Evolutionary conservation across 495 filamentous ascomycete species (phyloP), one percentile per base, ranked within the genome.

Genomic region (Friedmanniomyces endolithicus): DNA sequence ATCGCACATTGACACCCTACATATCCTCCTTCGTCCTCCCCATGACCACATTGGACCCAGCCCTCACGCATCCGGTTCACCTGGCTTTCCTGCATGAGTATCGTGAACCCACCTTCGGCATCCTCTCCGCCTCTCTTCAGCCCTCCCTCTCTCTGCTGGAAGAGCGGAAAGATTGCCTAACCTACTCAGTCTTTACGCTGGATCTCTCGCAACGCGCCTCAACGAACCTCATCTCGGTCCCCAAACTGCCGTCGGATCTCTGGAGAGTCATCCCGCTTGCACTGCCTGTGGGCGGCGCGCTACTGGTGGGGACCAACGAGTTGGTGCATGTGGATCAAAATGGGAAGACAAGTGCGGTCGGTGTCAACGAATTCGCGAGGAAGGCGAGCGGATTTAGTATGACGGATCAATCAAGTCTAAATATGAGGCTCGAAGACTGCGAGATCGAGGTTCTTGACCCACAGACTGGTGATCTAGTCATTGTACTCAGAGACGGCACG

Each of bases 71-170:
- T 69, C 87, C 90, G 40, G 83, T 95, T 66, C 88, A 92, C 62
- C 77, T 99, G 62, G 82, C 86, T 37, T 99, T 99, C 68, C 75
- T 99, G 56, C 79, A 96, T 73, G 90, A 96, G 71, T 99, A 97
- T 68, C 83, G 92, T 56, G 92, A 95, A 69, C 92, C 92, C 24
- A 96, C 92, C 1, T 95, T 99, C 70, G 92, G 92, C 34, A 88
- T 98, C 58, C 70, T 98, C 41, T 94, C 88, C 52, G 84, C 87
- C 0, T 80, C 81, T 48, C 69, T 76, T 52, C 72, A 77, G 52
- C 86, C 86, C 22, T 89, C 88, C 25, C 73, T 72, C 55, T 81
- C 87, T 2, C 72, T 95, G 59, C 67, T 87, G 23, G 71, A 77
- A 52, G 86, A 89, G 64, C 78, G 90, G 56, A 89, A 84, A 60